A percentile compares a stretch with the other conserved stretches of the same genome.
These are phyloP conservation scores for Bifiguratus adelaidae DNA, from an alignment of 192 early-diverging fungal genomes.

Conservation along the genomic window DNA sequence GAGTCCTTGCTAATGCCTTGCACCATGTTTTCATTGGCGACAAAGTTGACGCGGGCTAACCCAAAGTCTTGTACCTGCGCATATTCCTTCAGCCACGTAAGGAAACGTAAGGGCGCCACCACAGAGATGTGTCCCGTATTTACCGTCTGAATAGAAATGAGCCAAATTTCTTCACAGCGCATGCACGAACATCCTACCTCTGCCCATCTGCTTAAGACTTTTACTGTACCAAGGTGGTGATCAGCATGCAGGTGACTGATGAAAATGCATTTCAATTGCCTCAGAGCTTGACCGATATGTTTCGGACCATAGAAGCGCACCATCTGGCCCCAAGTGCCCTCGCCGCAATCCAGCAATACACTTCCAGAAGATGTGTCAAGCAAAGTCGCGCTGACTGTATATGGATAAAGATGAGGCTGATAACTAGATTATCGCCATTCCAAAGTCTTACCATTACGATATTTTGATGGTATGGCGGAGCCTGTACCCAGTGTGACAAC, in stretches of 20 bases:
- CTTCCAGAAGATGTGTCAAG: constrained; percentile 51
- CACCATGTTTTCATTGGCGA: constrained; percentile 39
- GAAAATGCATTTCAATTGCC: constrained; percentile 60
- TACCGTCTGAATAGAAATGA: neutral
- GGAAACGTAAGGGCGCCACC: constrained; percentile 45
- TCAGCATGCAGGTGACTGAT: constrained; percentile 97
- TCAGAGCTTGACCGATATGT: constrained; percentile 40
- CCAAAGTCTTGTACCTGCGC: constrained; percentile 57
- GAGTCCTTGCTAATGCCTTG: too few relatives aligned
- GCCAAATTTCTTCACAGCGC: neutral
- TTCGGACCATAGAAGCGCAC: constrained; percentile 58
- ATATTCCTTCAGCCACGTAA: constrained; percentile 56
- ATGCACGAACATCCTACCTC: constrained; percentile 24
- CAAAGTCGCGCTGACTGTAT: constrained; percentile 69
- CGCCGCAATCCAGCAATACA: constrained; percentile 83
- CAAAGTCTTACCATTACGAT: constrained; percentile 66
- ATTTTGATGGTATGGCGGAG: constrained; percentile 77
- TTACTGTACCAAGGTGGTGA: constrained; percentile 83
- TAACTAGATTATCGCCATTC: neutral
- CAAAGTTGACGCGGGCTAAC: constrained; percentile 26
- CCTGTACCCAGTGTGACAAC: constrained; percentile 81
- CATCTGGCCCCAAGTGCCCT: constrained; percentile 80
- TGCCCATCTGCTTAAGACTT: constrained; percentile 62
- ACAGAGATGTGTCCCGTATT: constrained; percentile 9
- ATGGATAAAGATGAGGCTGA: neutral